These are phyloP conservation scores for Spatholobus suberectus DNA, from an alignment of 306 rosid genomes.

Conservation along the genomic window DNA sequence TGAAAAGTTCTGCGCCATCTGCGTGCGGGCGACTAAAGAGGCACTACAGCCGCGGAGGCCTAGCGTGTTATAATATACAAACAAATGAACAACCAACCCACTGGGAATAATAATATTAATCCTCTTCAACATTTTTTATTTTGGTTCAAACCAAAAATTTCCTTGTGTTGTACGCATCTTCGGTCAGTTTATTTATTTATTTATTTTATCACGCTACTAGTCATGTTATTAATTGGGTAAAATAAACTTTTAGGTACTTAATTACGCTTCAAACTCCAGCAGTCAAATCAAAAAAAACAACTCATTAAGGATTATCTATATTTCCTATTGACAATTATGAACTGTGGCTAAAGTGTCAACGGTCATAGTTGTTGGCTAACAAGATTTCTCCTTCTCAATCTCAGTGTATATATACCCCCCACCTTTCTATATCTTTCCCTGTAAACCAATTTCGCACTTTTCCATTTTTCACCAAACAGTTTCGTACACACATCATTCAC, in stretches of 20 bases:
- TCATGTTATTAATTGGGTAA: slow-evolving; percentile 6
- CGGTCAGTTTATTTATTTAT: background rate
- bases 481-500: background rate
- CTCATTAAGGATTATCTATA: background rate
- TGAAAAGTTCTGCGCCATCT: slow-evolving; percentile 1
- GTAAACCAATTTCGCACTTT: background rate
- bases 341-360: slow-evolving; percentile 59
- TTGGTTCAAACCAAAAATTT: background rate
- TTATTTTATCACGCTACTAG: slow-evolving; percentile 1
- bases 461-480: slow-evolving; percentile 16
- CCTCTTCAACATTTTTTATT: background rate
- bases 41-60: background rate
- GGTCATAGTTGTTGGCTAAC: slow-evolving; percentile 80
- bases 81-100: slow-evolving; percentile 14
- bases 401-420: background rate
- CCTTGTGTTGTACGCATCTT: background rate
- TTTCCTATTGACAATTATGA: background rate
- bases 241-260: background rate
- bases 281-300: slow-evolving; percentile 45
- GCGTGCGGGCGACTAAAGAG: slow-evolving; percentile 4
- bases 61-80: background rate
- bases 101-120: slow-evolving; percentile 7
- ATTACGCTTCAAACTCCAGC: slow-evolving; percentile 18
- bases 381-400: background rate
- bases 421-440: background rate